Percentiles rank a stretch among this genome's conserved stretches.
Conservation (phyloP, 2,329 filamentous ascomycete species). For the Pseudofabraea citricarpa region DNA sequence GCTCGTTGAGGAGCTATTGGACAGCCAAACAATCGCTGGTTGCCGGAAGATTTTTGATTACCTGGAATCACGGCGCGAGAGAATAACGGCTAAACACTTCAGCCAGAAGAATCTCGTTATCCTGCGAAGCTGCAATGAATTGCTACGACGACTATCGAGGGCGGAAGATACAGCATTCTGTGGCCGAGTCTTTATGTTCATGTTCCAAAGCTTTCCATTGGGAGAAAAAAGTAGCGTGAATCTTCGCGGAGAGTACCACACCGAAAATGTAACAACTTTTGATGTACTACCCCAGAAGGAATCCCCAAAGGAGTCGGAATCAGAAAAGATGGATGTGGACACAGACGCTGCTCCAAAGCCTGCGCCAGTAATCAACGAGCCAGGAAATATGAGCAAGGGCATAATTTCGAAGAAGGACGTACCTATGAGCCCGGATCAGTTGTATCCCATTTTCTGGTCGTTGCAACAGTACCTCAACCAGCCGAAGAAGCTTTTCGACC, state of each 20-base stretch:
- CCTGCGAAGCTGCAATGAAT: slow-evolving; percentile 89
- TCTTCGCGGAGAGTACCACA: slow-evolving; percentile 89
- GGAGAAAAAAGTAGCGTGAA: slow-evolving; percentile 98
- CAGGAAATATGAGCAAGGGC: slow-evolving; percentile 34
- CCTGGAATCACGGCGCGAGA: slow-evolving; percentile 85
- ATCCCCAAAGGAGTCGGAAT: slow-evolving; percentile 25
- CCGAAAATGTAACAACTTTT: slow-evolving; percentile 87
- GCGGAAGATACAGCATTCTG: slow-evolving; percentile 98
- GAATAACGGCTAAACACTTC: slow-evolving; percentile 76
- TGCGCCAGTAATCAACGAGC: slow-evolving; percentile 23
- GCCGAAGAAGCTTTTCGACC: slow-evolving; percentile 75
- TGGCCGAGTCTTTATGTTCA: slow-evolving; percentile 94
- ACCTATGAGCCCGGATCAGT: slow-evolving; percentile 58
- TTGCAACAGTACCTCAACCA: slow-evolving; percentile 90
- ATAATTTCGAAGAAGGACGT: slow-evolving; percentile 39
- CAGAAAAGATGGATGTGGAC: slow-evolving; percentile 65
- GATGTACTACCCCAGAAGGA: slow-evolving; percentile 48
- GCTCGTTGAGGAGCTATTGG: slow-evolving; percentile 89
- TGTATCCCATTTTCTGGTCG: slow-evolving; percentile 94
- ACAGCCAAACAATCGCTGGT: slow-evolving; percentile 90
- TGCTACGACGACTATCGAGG: slow-evolving; percentile 87
- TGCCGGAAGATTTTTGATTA: slow-evolving; percentile 93
- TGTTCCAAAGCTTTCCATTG: slow-evolving; percentile 95
- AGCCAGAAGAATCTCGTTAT: slow-evolving; percentile 84
- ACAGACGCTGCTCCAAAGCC: slow-evolving; percentile 32